phyloP scores from a whole-genome alignment of 495 filamentous ascomycete species.

The Penicillium argentinense region DNA sequence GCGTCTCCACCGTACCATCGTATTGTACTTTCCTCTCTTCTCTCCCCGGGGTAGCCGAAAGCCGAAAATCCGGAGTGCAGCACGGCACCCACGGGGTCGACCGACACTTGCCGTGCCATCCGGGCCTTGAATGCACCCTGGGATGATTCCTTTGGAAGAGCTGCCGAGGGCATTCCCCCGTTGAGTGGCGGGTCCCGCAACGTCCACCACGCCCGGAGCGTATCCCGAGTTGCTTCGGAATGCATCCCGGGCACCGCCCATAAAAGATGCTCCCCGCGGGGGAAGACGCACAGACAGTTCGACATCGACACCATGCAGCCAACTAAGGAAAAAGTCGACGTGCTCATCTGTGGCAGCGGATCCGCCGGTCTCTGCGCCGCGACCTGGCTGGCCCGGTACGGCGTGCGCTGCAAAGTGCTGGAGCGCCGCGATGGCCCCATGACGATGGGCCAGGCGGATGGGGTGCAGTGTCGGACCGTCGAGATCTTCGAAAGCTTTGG shows the following conservation, averaged over 20 bases:
- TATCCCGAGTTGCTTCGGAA: too few species aligned
- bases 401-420: conserved; percentile 61
- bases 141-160: too few species aligned
- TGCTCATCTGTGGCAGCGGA: conserved; percentile 66
- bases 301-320: neutral
- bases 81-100: neutral
- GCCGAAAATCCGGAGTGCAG: conserved; percentile 1
- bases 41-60: neutral
- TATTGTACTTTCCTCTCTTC: conserved; percentile 1
- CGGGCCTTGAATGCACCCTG: neutral
- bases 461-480: conserved; percentile 75
- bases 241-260: conserved; percentile 16
- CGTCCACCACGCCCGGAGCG: too few species aligned
- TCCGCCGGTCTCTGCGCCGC: conserved; percentile 70
- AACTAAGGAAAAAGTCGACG: conserved; percentile 38
- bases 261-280: conserved; percentile 15
- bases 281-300: conserved; percentile 3
- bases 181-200: too few species aligned
- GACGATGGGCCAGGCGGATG: conserved; percentile 73
- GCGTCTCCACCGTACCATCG: neutral
- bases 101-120: too few species aligned
- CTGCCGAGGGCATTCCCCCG: conserved; percentile 3
- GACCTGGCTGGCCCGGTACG: conserved; percentile 62
- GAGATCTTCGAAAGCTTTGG: conserved; percentile 82
- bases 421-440: conserved; percentile 62